Conservation (phyloP, 108 stramenopile species). For the Cyclotella baltica region DNA sequence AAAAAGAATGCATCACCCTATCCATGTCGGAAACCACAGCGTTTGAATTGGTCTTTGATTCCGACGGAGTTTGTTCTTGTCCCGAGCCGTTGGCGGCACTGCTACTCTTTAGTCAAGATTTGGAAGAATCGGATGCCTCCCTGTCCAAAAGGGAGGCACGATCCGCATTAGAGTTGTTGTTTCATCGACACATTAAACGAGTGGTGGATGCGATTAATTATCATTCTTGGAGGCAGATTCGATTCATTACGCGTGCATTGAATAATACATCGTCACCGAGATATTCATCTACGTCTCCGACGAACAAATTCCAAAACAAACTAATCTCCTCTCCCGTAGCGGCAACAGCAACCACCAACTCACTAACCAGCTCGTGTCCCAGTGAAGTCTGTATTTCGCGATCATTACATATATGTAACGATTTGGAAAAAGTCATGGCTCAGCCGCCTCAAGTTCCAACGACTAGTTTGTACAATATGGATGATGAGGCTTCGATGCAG, state of each 20-base stretch:
- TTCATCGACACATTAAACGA: slow-evolving; percentile 17
- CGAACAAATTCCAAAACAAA: too few relatives aligned
- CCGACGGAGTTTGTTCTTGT: slow-evolving; percentile 31
- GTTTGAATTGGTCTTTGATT: slow-evolving; percentile 27
- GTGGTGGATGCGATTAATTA: slow-evolving; percentile 28
- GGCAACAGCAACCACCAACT: not conserved
- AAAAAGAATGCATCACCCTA: slow-evolving; percentile 12
- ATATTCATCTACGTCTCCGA: too few relatives aligned
- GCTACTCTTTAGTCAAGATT: not conserved
- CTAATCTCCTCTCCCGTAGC: not conserved
- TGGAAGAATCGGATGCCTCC: not conserved
- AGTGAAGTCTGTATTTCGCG: not conserved
- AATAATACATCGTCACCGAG: not conserved
- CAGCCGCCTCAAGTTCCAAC: not conserved
- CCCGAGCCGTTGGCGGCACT: slow-evolving; percentile 23
- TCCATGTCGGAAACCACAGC: slow-evolving; percentile 12
- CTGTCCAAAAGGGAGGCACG: not conserved
- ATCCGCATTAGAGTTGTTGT: slow-evolving; percentile 28
- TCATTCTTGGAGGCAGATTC: slow-evolving; percentile 18
- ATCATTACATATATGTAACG: not conserved
- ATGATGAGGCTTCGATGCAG: not conserved
- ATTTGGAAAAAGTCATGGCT: not conserved
- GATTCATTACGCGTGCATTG: slow-evolving; percentile 3
- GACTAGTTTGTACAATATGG: not conserved
- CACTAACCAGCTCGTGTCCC: slow-evolving; percentile 4